phyloP scores from a whole-genome alignment of 148 eudicot genomes.

The Tetragonia tetragonoides region DNA sequence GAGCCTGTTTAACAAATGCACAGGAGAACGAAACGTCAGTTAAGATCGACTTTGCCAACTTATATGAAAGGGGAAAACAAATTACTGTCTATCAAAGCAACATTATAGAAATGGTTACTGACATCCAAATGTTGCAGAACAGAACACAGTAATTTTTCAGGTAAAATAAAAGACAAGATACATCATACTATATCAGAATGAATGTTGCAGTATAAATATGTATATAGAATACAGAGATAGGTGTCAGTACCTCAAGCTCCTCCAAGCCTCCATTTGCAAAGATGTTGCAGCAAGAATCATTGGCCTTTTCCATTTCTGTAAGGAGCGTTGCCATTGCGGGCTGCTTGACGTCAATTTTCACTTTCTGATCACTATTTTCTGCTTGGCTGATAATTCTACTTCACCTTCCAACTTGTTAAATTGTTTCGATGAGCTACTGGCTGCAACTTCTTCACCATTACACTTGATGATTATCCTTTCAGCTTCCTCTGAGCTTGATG shows the following conservation, averaged over 20 bases:
- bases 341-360: not conserved
- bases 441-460: not conserved
- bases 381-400: not conserved
- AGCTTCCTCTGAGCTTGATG: not conserved
- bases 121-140: not conserved
- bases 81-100: not conserved
- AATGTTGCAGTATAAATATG: not conserved
- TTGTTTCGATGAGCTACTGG: not conserved
- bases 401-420: not conserved
- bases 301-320: not conserved
- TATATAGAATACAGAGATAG: not conserved
- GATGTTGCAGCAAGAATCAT: not conserved
- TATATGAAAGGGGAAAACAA: not conserved
- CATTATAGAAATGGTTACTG: not conserved
- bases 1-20: slow-evolving; percentile 2
- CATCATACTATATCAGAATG: not conserved
- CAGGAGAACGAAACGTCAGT: not conserved
- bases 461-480: not conserved
- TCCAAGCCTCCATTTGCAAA: not conserved
- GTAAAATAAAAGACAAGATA: not conserved
- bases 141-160: not conserved
- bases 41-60: not conserved
- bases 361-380: not conserved
- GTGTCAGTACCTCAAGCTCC: not conserved
- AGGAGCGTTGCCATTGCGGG: not conserved